Conservation (phyloP, 768 basidiomycete genomes). For the Panus rudis region DNA sequence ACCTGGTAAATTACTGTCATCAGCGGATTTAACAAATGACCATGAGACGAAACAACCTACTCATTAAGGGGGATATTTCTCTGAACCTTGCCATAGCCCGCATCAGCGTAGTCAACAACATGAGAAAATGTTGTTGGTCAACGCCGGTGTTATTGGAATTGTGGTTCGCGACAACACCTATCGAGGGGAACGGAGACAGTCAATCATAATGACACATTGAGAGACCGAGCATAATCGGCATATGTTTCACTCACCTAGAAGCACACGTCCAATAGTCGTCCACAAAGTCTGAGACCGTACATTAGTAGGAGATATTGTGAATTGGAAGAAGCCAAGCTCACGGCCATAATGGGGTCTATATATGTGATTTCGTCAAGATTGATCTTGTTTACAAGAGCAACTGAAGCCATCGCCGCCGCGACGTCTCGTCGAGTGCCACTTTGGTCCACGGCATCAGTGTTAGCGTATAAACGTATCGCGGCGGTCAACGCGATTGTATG, state of each 20-base stretch:
- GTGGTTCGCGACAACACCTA: too few relatives aligned
- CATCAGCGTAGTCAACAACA: too few relatives aligned
- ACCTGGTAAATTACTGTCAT: too few relatives aligned
- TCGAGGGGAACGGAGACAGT: too few relatives aligned
- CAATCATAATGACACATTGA: too few relatives aligned
- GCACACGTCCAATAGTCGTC: not conserved
- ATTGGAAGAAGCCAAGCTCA: slow-evolving; percentile 9
- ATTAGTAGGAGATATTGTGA: not conserved
- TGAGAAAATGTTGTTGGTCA: too few relatives aligned
- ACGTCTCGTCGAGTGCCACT: slow-evolving; percentile 13
- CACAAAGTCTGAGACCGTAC: not conserved
- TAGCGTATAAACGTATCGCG: slow-evolving; percentile 18
- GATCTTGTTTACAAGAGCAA: slow-evolving; percentile 11
- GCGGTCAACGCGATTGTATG: slow-evolving; percentile 17
- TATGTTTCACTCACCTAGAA: not conserved
- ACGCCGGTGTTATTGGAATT: too few relatives aligned
- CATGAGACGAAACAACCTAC: too few relatives aligned
- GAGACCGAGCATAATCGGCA: too few relatives aligned
- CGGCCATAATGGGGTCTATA: slow-evolving; percentile 22
- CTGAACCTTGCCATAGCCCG: too few relatives aligned
- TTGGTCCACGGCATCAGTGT: slow-evolving; percentile 9
- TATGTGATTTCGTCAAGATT: slow-evolving; percentile 9
- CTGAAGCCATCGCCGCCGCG: slow-evolving; percentile 14
- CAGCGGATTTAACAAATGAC: too few relatives aligned
- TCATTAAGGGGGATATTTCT: too few relatives aligned